Base-by-base conservation (phyloP, 2,329 filamentous ascomycete species). In the Fusarium oligoseptatum region DNA sequence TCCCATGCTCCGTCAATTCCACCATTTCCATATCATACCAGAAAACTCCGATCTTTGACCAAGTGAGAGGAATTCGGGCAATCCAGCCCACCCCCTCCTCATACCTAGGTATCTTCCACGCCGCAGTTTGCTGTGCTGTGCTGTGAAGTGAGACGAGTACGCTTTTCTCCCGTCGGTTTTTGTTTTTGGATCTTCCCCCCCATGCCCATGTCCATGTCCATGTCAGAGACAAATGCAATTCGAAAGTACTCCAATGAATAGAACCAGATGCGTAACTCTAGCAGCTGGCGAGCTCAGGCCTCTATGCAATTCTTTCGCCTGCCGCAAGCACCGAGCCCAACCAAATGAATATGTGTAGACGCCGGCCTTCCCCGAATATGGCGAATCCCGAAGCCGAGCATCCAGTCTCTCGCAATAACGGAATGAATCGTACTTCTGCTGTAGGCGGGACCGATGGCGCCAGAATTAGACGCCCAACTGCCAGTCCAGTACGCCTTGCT, bases 11-110 rank as follows among this genome's bases (percentile, higher is more conserved):
- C 75, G 61, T 37, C 64, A 68, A 39, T 50, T 60, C 68, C 60
- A 56, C 34, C 55, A 60, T 56, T 66, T 67, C 65, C 50, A 37
- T 64, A 64, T 65, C 72, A 60, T 70, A 55, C 72, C 48, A 73
- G 67, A 74, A 56, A 78, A 77, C 74, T 78, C 76, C 74, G 48
- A 67, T 67, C 61, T 57, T 64, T 62, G 75, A 52, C 56, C 24
- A 52, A 70, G 68, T 29, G 52, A 56, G 41, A 45, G 56, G 34
- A 66, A 60, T 58, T 56, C 66, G 43, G 68, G 68, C 56, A 65
- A 64, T 50, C 57, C 32, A 37, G 57, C 34, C 39, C 37, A 32
- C 39, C 15, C 69, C 52, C 45, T 64, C 56, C 36, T 36, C 60
- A 22, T 64, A 29, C 57, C 32, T 36, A 32, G 29, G 29, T 32